Evolutionary conservation across 768 basidiomycete species (phyloP).

Genomic region (Astraeus odoratus): DNA sequence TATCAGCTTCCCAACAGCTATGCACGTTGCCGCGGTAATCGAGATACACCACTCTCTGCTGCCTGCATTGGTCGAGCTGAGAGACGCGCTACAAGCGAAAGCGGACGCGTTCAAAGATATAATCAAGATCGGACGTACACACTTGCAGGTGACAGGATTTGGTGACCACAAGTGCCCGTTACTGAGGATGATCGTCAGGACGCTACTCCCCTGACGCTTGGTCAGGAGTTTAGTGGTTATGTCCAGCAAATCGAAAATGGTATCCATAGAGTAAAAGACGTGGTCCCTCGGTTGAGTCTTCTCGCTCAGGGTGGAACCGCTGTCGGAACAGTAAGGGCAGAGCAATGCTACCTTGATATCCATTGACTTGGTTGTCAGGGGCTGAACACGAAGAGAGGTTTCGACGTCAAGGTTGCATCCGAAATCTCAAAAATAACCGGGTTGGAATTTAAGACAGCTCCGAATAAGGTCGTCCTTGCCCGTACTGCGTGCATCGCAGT

Average conservation of each 20-base stretch:
- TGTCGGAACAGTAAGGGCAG: constrained; percentile 81
- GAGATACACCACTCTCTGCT: constrained; percentile 76
- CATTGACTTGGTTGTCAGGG: constrained; percentile 47
- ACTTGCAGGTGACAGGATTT: constrained; percentile 58
- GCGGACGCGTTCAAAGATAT: constrained; percentile 80
- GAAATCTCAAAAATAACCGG: constrained; percentile 92
- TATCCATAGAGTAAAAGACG: constrained; percentile 75
- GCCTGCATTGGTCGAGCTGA: constrained; percentile 80
- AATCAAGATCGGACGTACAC: constrained; percentile 98
- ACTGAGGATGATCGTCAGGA: constrained; percentile 45
- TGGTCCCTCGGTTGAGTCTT: constrained; percentile 77
- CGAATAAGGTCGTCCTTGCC: constrained; percentile 78
- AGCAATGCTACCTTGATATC: not conserved
- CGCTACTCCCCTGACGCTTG: constrained; percentile 94
- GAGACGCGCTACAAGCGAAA: constrained; percentile 80
- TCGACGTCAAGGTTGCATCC: constrained; percentile 88
- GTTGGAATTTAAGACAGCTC: constrained; percentile 88
- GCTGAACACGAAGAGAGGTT: constrained; percentile 93
- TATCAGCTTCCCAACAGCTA: constrained; percentile 91
- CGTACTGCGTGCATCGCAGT: not conserved
- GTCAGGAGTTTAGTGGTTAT: constrained; percentile 98
- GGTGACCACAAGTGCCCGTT: not conserved
- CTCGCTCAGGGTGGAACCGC: constrained; percentile 98
- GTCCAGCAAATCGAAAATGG: constrained; percentile 91
- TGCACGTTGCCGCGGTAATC: constrained; percentile 95